Conservation (phyloP, 164 flowering plant species). For the Liquidambar formosana region DNA sequence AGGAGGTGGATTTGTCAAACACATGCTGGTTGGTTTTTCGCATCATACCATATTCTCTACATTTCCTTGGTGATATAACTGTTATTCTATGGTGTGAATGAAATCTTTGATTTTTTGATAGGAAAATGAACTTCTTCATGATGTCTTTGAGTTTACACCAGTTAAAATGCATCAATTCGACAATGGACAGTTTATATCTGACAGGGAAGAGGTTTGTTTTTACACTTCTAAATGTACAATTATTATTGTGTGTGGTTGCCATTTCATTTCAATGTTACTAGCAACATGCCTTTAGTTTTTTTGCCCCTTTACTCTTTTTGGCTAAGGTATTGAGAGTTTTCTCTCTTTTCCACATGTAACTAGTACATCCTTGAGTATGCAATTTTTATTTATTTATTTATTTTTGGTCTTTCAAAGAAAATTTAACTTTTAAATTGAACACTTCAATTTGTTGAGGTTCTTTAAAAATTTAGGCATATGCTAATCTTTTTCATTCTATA, state of each 20-base stretch:
- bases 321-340: no score
- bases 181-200: not conserved
- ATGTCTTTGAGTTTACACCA: slow-evolving; percentile 19
- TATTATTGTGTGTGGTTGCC: no score
- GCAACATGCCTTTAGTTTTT: no score
- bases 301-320: no score
- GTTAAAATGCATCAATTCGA: not conserved
- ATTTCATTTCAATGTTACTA: no score
- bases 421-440: no score
- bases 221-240: not conserved
- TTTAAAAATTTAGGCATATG: no score
- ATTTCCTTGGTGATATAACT: not conserved
- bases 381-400: no score
- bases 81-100: not conserved
- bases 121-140: slow-evolving; percentile 16
- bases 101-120: not conserved
- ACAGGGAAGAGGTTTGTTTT: slow-evolving; percentile 13
- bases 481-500: not conserved
- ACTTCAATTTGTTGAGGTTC: no score
- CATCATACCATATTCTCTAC: not conserved
- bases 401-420: no score
- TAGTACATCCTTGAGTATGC: no score
- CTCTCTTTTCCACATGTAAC: no score
- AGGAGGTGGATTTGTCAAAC: slow-evolving; percentile 16
- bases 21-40: slow-evolving; percentile 23